These are phyloP conservation scores for Stemphylium lycopersici DNA, from an alignment of 2,329 filamentous ascomycete genomes.

Conservation along the genomic window DNA sequence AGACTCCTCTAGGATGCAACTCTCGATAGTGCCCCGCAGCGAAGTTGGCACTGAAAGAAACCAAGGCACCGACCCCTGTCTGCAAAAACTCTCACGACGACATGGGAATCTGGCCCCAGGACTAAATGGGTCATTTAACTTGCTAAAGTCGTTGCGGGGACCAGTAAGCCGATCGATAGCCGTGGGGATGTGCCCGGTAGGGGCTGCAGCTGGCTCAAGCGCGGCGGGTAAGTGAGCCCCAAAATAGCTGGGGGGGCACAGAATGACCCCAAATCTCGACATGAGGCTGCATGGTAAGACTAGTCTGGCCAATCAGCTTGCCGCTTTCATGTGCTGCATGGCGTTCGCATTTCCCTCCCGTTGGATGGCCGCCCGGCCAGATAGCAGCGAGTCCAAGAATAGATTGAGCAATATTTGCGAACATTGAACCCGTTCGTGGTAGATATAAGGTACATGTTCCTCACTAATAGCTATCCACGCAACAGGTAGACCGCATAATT, in stretches of 20 bases:
- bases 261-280: slow-evolving; percentile 46
- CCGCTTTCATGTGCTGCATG: slow-evolving; percentile 27
- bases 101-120: slow-evolving; percentile 25
- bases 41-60: slow-evolving; percentile 32
- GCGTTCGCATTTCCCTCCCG: slow-evolving; percentile 36
- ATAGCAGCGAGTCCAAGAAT: slow-evolving; percentile 53
- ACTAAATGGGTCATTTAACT: slow-evolving; percentile 38
- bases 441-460: slow-evolving; percentile 56
- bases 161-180: slow-evolving; percentile 36
- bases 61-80: slow-evolving; percentile 32
- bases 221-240: slow-evolving; percentile 47
- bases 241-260: slow-evolving; percentile 46
- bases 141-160: slow-evolving; percentile 42
- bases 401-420: slow-evolving; percentile 53
- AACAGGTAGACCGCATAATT: slow-evolving; percentile 56
- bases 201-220: slow-evolving; percentile 28
- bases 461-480: slow-evolving; percentile 37
- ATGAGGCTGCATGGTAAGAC: slow-evolving; percentile 34
- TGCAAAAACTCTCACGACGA: slow-evolving; percentile 22
- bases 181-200: slow-evolving; percentile 28
- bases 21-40: slow-evolving; percentile 33
- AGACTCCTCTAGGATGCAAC: slow-evolving; percentile 35
- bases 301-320: slow-evolving; percentile 39
- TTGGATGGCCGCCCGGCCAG: slow-evolving; percentile 38
- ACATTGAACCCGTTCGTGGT: slow-evolving; percentile 45